Percentiles rank a stretch among this genome's conserved stretches.
phyloP scores from a whole-genome alignment of 306 rosid genomes.

The Glycyrrhiza uralensis region DNA sequence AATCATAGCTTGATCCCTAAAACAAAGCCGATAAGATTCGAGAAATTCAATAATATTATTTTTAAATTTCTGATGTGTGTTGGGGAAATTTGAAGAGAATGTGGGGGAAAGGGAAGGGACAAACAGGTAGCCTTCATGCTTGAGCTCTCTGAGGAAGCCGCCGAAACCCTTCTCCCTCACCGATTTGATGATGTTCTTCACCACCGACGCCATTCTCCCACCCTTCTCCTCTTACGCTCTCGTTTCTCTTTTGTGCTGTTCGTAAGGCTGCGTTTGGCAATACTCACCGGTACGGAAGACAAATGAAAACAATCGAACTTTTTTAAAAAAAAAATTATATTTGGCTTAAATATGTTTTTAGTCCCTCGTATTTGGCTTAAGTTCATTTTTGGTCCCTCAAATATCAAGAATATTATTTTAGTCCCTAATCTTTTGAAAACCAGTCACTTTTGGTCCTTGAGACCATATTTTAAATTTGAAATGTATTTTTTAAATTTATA shows the following conservation, averaged over 20 bases:
- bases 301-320: too few relatives aligned
- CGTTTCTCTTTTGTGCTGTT: neutral
- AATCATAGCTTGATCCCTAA: neutral
- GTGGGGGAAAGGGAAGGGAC: slow-evolving; percentile 1
- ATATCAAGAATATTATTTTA: too few relatives aligned
- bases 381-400: too few relatives aligned
- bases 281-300: neutral
- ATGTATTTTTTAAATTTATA: too few relatives aligned
- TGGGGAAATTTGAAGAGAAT: neutral
- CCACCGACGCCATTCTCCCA: slow-evolving; percentile 83
- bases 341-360: too few relatives aligned
- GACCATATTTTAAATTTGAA: too few relatives aligned
- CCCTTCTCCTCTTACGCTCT: slow-evolving; percentile 11
- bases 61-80: too few relatives aligned
- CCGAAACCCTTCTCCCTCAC: slow-evolving; percentile 79
- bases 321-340: too few relatives aligned
- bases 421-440: too few relatives aligned
- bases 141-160: slow-evolving; percentile 56
- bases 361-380: too few relatives aligned
- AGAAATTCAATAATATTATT: neutral
- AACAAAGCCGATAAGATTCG: neutral
- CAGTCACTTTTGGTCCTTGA: too few relatives aligned
- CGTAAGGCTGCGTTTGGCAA: slow-evolving; percentile 14
- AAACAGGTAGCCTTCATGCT: slow-evolving; percentile 78
- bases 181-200: slow-evolving; percentile 53